Base-by-base conservation (phyloP, 176 grass and related monocot genomes). In the Metroxylon sagu region DNA sequence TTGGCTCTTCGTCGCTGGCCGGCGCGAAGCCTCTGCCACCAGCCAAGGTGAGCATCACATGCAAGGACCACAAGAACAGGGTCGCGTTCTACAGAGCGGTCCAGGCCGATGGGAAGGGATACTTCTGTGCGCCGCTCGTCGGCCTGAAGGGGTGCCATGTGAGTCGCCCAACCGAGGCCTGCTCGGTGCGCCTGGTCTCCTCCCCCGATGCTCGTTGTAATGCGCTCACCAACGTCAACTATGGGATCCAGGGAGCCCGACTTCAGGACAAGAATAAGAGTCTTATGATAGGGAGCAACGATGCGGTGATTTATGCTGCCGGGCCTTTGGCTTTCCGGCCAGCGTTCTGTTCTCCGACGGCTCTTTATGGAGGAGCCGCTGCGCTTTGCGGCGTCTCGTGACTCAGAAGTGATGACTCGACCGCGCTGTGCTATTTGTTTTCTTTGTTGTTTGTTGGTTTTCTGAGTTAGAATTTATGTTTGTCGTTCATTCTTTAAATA, bases 281-380 rank as follows among this genome's bases (percentile, higher is more conserved):
- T 0, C 55, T 74, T 48, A 23, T 17, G 15, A 62, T 67, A 1
- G 1, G 25, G 23, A 72, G 54, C 0, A 69, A 73, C 67, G 29
- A 18, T 4, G 76, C 78, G 18, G 73, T 67, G 52, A 61, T 86
- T 0, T 79, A 80, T 49, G 55, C 69, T 18, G 39, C 70, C 3
- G 84, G 84, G 17, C 66, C 70, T 23, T 67, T 97, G 71, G 75
- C 87, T 0, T 97, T 97, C 81, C 64, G 18, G 72, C 81, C 84
- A 16, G 4, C 2, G 5, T 43, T 2, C 10, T 91, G 93, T 70
- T 26, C 4, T 57, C 74, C 78, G 26, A 71, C 0, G 18, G 3
- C 26, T 39, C 35, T 12, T 2, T 39, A 39, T 39, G 7, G 8
- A 28, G 27, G 0, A 29, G 28, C 21, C 21, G 21, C 21, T 23